Evolutionary conservation across 345 rosid species (phyloP), one percentile per base, ranked within the genome.

Genomic region (Pistacia atlantica): DNA sequence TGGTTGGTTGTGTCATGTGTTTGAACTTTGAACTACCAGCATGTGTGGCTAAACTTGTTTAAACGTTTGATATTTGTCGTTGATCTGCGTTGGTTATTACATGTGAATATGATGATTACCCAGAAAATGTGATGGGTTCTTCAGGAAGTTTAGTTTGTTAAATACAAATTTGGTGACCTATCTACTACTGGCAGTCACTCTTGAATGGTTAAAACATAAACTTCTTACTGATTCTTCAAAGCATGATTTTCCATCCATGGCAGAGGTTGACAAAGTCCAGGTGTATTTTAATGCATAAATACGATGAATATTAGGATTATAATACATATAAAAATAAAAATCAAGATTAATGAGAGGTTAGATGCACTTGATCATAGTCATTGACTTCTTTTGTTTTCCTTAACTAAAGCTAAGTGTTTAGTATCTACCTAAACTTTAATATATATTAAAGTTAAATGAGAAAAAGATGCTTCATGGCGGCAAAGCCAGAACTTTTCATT

Each of bases 81-180:
- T 48, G 8, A 13, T 18, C 20, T 51, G 63, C 70, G 42, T 31
- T 25, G 28, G 46, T 63, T 65, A 18, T 45, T 58, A 35, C 76
- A 33, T 35, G 77, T 11, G 69, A 72, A 54, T 8, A 22, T 59
- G 57, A 55, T 42, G 75, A 63, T 46, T 67, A 17, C 28, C 72
- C 14, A 12, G 60, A 31, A 75, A 61, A 66, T 31, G 57, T 10
- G n/a, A 52, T 69, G 60, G 45, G 22, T 69, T 69, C 28, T 68
- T n/a, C 45, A 14, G 60, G 45, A 69, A 69, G 18, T 77, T 31
- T 64, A 59, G 64, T 38, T 52, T 70, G 48, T 45, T 52, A 56
- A 78, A 82, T 77, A 73, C 74, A 69, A 45, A 48, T 64, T 66
- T 46, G 75, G 65, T 82, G 88, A 74, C 58, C 67, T 57, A 69